Evolutionary conservation across 345 rosid genomes (phyloP).

Genomic region (Salix dunnii): DNA sequence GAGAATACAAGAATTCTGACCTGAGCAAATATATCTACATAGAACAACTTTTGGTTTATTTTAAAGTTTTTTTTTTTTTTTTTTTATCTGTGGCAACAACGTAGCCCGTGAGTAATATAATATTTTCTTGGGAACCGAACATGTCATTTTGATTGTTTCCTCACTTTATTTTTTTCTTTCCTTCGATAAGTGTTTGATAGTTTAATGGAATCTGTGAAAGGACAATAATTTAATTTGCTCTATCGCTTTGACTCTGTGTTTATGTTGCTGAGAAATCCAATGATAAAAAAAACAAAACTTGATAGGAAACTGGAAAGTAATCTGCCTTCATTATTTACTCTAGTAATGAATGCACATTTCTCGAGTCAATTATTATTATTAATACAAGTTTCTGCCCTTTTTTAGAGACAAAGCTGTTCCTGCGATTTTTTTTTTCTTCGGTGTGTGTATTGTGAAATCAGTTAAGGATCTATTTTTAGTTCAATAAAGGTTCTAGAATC

Average conservation of each 20-base stretch:
- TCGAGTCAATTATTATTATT: background rate
- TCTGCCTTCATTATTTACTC: background rate
- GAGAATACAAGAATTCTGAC: background rate
- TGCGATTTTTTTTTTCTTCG: background rate
- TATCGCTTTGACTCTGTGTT: slow-evolving; percentile 15
- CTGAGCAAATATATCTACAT: background rate
- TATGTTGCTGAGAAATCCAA: slow-evolving; percentile 29
- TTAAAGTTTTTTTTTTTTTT: background rate
- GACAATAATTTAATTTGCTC: slow-evolving; percentile 13
- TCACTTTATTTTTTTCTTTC: slow-evolving; percentile 1
- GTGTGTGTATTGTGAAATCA: background rate
- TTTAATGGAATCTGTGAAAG: slow-evolving; percentile 18
- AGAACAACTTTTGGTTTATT: background rate
- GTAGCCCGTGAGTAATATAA: background rate
- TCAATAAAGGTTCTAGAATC: background rate
- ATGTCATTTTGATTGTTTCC: background rate
- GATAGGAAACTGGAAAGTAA: background rate
- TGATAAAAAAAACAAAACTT: background rate
- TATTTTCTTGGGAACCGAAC: slow-evolving; percentile 24
- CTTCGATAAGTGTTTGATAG: slow-evolving; percentile 21
- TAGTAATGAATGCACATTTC: background rate
- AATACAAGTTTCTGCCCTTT: background rate
- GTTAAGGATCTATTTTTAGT: background rate
- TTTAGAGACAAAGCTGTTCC: background rate
- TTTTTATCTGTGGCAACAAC: background rate